Base-by-base conservation (phyloP, 352 stramenopile species). In the Pythium diclinum region DNA sequence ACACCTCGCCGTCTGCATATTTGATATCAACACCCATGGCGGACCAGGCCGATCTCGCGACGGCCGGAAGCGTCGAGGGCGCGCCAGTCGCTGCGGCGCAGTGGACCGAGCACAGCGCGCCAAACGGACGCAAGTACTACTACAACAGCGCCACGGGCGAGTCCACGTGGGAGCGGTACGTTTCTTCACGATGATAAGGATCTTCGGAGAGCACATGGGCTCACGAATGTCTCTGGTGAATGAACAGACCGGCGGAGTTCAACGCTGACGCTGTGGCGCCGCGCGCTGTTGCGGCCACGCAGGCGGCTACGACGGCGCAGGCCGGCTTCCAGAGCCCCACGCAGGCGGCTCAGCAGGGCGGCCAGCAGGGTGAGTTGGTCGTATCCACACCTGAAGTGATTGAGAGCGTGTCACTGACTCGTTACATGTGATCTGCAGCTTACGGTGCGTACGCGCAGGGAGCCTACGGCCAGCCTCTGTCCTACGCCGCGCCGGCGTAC, bases 41-140 rank as follows among this genome's bases (percentile, higher is more conserved):
- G 61, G 83, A 91, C 60, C 83, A 91, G 77, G 79, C 78, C 48
- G 83, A 89, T 65, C 80, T 69, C 80, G 75, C 68, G 61, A 42
- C 52, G 63, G 44, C 76, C 51, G 59, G 71, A 25, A 57, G 47
- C 38, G 71, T 47, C 17, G 80, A 88, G 14, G 65, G 70, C 52
- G 70, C 69, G 34, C 73, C 69, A 32, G 65, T 73, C 10, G 74
- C 73, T 38, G 68, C 65, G 40, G 75, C 76, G 48, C 77, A 88
- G 60, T 97, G 90, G 90, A 93, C 89, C 56, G 90, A 97, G 72
- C 90, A 97, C 75, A 94, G 77, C 68, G 89, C 88, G 13, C 90
- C 89, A 32, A 93, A 97, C 65, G 90, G 90, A 59, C 83, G 89
- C 75, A 93, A 92, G 72, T 97, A 97, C 72, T 97, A 91, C 73